phyloP scores from a whole-genome alignment of 1,284 basidiomycete genomes.

The Microbotryum lychnidis-dioicae region DNA sequence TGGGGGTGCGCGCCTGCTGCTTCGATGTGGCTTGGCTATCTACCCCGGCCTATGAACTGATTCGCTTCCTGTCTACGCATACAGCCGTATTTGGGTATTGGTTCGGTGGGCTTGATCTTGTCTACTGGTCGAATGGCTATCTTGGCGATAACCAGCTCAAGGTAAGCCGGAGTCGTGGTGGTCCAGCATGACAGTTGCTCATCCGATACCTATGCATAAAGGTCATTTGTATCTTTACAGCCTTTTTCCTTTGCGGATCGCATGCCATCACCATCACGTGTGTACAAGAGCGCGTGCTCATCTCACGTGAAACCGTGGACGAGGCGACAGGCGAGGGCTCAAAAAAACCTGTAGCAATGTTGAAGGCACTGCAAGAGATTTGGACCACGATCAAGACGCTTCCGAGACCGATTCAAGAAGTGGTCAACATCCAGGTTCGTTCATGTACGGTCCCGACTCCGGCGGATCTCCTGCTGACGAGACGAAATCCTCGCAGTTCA shows the following conservation, averaged over 20 bases:
- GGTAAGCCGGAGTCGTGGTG: conserved; percentile 10
- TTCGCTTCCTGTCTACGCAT: too few species aligned
- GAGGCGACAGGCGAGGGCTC: neutral
- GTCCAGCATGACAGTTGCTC: neutral
- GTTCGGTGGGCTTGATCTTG: conserved; percentile 32
- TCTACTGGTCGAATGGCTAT: conserved; percentile 39
- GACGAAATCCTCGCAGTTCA: conserved; percentile 51
- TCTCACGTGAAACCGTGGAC: conserved; percentile 37
- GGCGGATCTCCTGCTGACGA: neutral
- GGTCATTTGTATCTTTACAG: conserved; percentile 51
- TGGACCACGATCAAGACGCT: conserved; percentile 62
- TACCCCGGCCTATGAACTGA: neutral
- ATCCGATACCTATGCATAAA: neutral
- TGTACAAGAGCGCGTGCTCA: conserved; percentile 69
- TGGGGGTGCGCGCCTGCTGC: conserved; percentile 7
- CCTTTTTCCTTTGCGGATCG: conserved; percentile 42
- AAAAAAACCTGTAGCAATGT: neutral
- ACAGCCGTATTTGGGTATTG: conserved; percentile 32
- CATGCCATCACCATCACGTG: conserved; percentile 53
- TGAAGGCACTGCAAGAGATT: conserved; percentile 48
- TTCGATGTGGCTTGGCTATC: neutral
- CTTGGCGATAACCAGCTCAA: conserved; percentile 70
- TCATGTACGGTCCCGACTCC: neutral
- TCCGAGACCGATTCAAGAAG: conserved; percentile 66
- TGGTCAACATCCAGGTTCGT: conserved; percentile 60